Conservation (phyloP, 225 moss, liverwort and hornwort species). For the Takakia lepidozioides region DNA sequence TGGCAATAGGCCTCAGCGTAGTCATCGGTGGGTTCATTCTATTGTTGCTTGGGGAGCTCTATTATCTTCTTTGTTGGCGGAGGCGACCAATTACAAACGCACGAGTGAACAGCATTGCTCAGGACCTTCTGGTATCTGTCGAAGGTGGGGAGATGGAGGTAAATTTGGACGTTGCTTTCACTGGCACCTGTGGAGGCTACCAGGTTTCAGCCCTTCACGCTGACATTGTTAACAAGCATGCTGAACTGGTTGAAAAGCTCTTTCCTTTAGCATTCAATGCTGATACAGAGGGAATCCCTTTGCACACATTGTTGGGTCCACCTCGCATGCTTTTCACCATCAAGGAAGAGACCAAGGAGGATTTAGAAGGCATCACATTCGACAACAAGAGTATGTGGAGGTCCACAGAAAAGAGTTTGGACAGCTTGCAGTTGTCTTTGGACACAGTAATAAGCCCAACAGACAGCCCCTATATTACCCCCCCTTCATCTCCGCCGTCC, state of each 20-base stretch:
- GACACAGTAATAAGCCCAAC: not conserved
- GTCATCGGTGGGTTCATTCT: conserved; percentile 26
- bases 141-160: conserved; percentile 13
- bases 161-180: conserved; percentile 9
- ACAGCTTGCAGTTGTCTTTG: no score
- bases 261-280: conserved; percentile 12
- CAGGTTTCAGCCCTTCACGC: no score
- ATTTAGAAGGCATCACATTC: conserved; percentile 18
- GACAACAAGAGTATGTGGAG: not conserved
- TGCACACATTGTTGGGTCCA: conserved; percentile 26
- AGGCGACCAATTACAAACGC: conserved; percentile 19
- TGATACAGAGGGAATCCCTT: conserved; percentile 5
- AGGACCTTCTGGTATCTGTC: conserved; percentile 11
- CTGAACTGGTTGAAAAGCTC: conserved; percentile 47
- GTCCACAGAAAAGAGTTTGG: no score
- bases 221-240: conserved; percentile 7
- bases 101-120: conserved; percentile 22
- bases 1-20: conserved; percentile 24
- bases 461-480: conserved; percentile 2
- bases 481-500: conserved; percentile 3
- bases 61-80: conserved; percentile 46
- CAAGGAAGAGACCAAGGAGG: conserved; percentile 54
- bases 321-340: conserved; percentile 58
- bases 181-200: no score
- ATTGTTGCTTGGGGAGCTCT: conserved; percentile 30